These are phyloP conservation scores for Sugiyamaella japonica DNA, from an alignment of 1,139 yeast species.

Conservation along the genomic window DNA sequence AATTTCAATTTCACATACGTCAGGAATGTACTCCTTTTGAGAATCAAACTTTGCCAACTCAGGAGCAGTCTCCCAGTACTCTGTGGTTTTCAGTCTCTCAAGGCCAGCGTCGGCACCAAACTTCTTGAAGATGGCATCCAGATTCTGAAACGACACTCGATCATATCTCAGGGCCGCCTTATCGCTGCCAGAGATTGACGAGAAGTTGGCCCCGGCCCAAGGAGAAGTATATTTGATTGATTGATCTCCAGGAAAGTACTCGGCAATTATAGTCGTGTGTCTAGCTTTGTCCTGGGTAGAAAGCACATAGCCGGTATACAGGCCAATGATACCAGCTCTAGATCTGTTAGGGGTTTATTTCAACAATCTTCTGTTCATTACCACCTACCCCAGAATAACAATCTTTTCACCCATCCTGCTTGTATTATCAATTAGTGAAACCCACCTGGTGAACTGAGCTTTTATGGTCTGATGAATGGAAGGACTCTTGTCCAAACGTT, in stretches of 20 bases:
- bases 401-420: constrained; percentile 32
- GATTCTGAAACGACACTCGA: constrained; percentile 53
- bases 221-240: constrained; percentile 72
- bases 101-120: constrained; percentile 62
- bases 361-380: background rate
- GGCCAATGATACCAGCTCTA: constrained; percentile 70
- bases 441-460: no score
- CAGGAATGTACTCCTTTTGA: constrained; percentile 24
- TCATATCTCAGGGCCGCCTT: constrained; percentile 54
- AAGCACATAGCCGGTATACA: constrained; percentile 58
- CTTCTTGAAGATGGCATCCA: constrained; percentile 46
- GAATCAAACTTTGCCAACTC: constrained; percentile 20
- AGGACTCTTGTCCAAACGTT: background rate
- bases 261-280: constrained; percentile 60
- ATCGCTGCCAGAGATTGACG: constrained; percentile 63
- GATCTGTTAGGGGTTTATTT: background rate
- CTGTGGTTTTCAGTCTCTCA: constrained; percentile 53
- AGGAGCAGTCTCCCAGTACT: constrained; percentile 49
- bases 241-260: constrained; percentile 71
- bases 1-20: constrained; percentile 24
- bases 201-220: constrained; percentile 63
- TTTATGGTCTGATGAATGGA: no score
- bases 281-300: constrained; percentile 48
- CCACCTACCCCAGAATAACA: constrained; percentile 34
- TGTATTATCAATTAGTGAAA: background rate